phyloP scores from a whole-genome alignment of 2,329 filamentous ascomycete genomes.

The Thelonectria olida region DNA sequence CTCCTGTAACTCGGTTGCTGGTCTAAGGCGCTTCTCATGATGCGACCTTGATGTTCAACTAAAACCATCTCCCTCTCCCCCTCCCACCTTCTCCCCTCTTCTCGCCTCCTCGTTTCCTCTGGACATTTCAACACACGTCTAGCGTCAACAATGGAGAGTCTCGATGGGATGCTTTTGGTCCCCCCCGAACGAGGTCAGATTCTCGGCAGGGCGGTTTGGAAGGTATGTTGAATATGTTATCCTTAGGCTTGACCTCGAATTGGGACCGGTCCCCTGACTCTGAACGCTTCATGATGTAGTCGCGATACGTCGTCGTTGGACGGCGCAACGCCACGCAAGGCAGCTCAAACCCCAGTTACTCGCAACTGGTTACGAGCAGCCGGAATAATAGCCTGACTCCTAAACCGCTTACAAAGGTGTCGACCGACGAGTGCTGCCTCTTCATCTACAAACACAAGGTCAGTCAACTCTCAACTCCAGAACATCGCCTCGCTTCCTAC shows the following conservation, averaged over 20 bases:
- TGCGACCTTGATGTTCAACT: slow-evolving; percentile 34
- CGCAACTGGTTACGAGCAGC: slow-evolving; percentile 51
- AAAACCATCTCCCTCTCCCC: neutral
- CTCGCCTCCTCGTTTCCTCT: neutral
- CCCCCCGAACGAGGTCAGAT: slow-evolving; percentile 62
- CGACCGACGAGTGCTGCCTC: slow-evolving; percentile 57
- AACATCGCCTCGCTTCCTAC: neutral
- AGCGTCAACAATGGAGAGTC: slow-evolving; percentile 45
- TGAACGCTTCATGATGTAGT: slow-evolving; percentile 48
- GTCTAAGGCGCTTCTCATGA: slow-evolving; percentile 29
- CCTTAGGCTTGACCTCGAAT: slow-evolving; percentile 1
- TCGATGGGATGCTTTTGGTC: slow-evolving; percentile 59
- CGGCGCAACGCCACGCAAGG: slow-evolving; percentile 41
- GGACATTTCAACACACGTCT: neutral
- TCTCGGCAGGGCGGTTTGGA: slow-evolving; percentile 61
- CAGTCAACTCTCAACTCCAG: slow-evolving; percentile 18
- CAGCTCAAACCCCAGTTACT: slow-evolving; percentile 48
- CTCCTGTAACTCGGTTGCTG: neutral
- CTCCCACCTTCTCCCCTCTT: neutral
- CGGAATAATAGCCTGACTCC: slow-evolving; percentile 50
- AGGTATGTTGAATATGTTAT: slow-evolving; percentile 49
- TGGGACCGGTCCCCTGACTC: slow-evolving; percentile 14
- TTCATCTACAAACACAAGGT: slow-evolving; percentile 68
- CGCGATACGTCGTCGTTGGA: slow-evolving; percentile 68
- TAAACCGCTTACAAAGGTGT: slow-evolving; percentile 46